Evolutionary conservation across 2,329 filamentous ascomycete genomes (phyloP), one percentile per base, ranked within the genome.

Genomic region (Talaromyces sp.): DNA sequence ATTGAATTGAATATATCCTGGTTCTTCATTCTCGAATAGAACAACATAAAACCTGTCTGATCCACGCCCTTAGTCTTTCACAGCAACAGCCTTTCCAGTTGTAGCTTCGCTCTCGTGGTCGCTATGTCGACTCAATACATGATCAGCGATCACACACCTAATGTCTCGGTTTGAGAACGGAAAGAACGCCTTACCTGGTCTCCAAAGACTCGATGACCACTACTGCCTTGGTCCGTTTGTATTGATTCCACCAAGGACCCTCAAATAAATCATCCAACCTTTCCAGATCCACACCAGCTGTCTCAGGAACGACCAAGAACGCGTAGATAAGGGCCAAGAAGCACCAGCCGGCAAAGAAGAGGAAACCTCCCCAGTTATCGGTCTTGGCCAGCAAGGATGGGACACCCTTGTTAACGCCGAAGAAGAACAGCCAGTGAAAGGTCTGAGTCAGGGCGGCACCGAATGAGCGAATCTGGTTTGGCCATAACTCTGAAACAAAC

Each of bases 361-460:
- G 61, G 58, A 80, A 80, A 0, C 77, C 76, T 1, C 78, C 78
- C 77, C 77, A 80, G 47, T 78, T 73, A 63, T 79, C 31, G 14
- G 69, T 75, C 1, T 60, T 47, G 0, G 63, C 50, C 2, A 80
- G 69, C 3, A 80, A 65, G 0, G 72, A 73, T 2, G 78, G 76
- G 1, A 69, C 65, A 5, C 67, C 74, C 10, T 67, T 68, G 28
- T 70, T 74, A 36, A 79, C 68, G n/a, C 68, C 78, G 54, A 72
- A 80, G 65, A 72, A 71, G 64, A 80, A 81, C 0, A 78, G 69
- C 79, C 77, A 79, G 66, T 79, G 78, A 61, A 79, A 78, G 1
- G 66, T 68, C 62, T 78, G 76, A 0, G 70, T 64, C 4, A 79
- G 63, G 1, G 78, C 75, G n/a, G 70, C 70, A 31, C 79, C 78